phyloP scores from a whole-genome alignment of 2,329 filamentous ascomycete genomes.

The Neonectria neomacrospora region DNA sequence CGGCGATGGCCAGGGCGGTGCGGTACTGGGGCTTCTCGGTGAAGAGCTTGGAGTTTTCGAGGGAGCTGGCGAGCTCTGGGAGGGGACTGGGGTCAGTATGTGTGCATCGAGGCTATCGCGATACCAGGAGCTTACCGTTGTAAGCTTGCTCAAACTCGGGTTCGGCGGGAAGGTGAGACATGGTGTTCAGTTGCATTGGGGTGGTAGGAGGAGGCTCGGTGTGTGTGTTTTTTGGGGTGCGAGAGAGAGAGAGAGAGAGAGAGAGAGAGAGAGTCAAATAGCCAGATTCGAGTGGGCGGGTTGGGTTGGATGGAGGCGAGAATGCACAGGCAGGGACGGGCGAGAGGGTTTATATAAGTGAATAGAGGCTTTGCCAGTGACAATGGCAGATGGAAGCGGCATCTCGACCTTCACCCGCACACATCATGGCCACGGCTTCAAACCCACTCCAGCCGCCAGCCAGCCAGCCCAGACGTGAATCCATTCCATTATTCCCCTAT shows the following conservation, averaged over 20 bases:
- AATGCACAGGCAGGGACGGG: slow-evolving; percentile 17
- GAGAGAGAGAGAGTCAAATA: slow-evolving; percentile 2
- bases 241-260: background rate
- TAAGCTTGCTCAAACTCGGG: slow-evolving; percentile 99
- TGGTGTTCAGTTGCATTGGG: slow-evolving; percentile 54
- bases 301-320: slow-evolving; percentile 19
- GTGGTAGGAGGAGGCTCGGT: slow-evolving; percentile 15
- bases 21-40: slow-evolving; percentile 94
- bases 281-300: slow-evolving; percentile 16
- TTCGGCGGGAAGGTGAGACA: slow-evolving; percentile 88
- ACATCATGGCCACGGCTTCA: background rate
- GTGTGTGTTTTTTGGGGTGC: slow-evolving; percentile 14
- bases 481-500: slow-evolving; percentile 26
- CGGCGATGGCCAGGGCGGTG: slow-evolving; percentile 86
- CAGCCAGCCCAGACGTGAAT: slow-evolving; percentile 5
- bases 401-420: background rate
- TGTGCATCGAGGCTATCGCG: background rate
- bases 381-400: background rate
- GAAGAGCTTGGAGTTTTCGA: slow-evolving; percentile 94
- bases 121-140: slow-evolving; percentile 72
- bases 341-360: slow-evolving; percentile 26
- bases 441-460: slow-evolving; percentile 17
- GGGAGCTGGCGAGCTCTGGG: slow-evolving; percentile 90
- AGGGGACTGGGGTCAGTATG: slow-evolving; percentile 17
- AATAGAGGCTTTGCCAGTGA: background rate